These are phyloP conservation scores for Paramyrothecium sp. DNA, from an alignment of 2,329 filamentous ascomycete species.

Conservation along the genomic window DNA sequence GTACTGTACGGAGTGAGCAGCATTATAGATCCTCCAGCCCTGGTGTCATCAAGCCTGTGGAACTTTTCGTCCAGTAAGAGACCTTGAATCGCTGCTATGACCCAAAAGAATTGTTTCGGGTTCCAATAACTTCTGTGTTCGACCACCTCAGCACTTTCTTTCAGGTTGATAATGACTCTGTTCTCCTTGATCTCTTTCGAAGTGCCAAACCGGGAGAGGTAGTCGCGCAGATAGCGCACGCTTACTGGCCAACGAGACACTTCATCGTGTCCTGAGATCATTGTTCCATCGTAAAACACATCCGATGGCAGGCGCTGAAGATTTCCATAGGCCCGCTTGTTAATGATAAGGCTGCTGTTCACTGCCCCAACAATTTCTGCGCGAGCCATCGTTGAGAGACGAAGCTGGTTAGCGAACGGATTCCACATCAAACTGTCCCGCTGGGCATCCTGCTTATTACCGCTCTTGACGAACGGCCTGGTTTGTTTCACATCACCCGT, in stretches of 20 bases:
- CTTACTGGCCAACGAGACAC: slow-evolving; percentile 22
- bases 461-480: slow-evolving; percentile 36
- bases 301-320: slow-evolving; percentile 39
- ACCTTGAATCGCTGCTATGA: slow-evolving; percentile 27
- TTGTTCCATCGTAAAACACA: slow-evolving; percentile 38
- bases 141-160: slow-evolving; percentile 20
- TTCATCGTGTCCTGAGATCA: slow-evolving; percentile 29
- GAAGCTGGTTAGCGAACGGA: slow-evolving; percentile 28
- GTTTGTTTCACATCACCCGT: slow-evolving; percentile 45
- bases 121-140: slow-evolving; percentile 39
- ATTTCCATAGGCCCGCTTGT: slow-evolving; percentile 34
- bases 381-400: slow-evolving; percentile 36
- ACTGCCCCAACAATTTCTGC: slow-evolving; percentile 28
- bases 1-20: slow-evolving; percentile 43
- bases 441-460: slow-evolving; percentile 9
- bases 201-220: slow-evolving; percentile 23
- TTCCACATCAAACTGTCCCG: slow-evolving; percentile 24
- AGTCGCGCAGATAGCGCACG: slow-evolving; percentile 22
- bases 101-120: slow-evolving; percentile 32
- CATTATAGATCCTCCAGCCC: slow-evolving; percentile 34
- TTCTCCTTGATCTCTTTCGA: slow-evolving; percentile 25
- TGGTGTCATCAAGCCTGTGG: slow-evolving; percentile 18
- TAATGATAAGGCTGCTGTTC: slow-evolving; percentile 30
- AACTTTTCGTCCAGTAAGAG: slow-evolving; percentile 32
- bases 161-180: slow-evolving; percentile 31